Evolutionary conservation across 129 eudicot species (phyloP).

Genomic region (Helianthus annuus): DNA sequence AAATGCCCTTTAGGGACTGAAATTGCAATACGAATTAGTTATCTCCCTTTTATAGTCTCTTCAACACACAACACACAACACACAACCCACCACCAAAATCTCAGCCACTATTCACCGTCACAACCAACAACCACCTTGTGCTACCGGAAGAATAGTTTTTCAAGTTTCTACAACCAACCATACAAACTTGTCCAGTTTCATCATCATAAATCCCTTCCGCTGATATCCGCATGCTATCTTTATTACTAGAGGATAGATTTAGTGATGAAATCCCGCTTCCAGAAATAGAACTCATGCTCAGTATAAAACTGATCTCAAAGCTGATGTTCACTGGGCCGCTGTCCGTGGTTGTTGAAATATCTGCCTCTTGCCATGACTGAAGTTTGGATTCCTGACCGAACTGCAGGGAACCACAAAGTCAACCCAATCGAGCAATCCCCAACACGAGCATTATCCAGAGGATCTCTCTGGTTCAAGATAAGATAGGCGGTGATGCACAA

Average conservation of each 20-base stretch:
- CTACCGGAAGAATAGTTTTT: neutral
- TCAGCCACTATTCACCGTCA: no score
- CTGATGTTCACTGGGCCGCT: conserved; percentile 43
- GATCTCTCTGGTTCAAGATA: conserved; percentile 36
- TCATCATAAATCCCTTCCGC: conserved; percentile 77
- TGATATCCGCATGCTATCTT: conserved; percentile 33
- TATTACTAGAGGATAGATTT: conserved; percentile 15
- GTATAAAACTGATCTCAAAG: conserved; percentile 38
- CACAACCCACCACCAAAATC: no score
- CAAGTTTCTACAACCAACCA: conserved; percentile 67
- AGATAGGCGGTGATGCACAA: conserved; percentile 52
- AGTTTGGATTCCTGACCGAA: conserved; percentile 30
- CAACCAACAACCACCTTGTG: no score
- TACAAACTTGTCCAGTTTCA: conserved; percentile 57
- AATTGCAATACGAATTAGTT: no score
- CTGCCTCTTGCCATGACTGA: neutral
- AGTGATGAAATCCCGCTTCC: conserved; percentile 25
- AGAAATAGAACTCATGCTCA: neutral
- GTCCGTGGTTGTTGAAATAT: neutral
- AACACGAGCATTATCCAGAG: conserved; percentile 37
- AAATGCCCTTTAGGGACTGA: no score
- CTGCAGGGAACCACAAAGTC: conserved; percentile 45
- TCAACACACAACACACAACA: no score
- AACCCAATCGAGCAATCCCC: conserved; percentile 68
- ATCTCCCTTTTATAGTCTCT: no score